A percentile compares a stretch with the other conserved stretches of the same genome.
Conservation (phyloP, 352 stramenopile genomes). For the Globisporangium carolinianum region DNA sequence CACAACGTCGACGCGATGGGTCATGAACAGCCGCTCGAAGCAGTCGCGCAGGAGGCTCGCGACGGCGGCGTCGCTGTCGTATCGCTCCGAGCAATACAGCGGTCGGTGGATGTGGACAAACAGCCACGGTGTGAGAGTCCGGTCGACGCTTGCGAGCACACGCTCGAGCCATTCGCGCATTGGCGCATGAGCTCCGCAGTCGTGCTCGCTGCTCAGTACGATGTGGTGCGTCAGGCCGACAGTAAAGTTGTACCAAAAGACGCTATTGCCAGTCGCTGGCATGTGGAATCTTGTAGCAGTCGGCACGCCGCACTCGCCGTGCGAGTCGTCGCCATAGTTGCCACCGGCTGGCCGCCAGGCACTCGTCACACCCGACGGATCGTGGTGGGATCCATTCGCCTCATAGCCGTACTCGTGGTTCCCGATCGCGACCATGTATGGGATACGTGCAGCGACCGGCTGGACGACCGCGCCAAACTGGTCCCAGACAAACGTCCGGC, state of each 20-base stretch:
- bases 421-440: slow-evolving; percentile 49
- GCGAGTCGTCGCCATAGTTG: slow-evolving; percentile 70
- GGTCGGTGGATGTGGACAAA: slow-evolving; percentile 22
- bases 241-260: slow-evolving; percentile 90
- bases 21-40: slow-evolving; percentile 14
- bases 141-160: slow-evolving; percentile 17
- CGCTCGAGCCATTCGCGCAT: slow-evolving; percentile 21
- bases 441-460: slow-evolving; percentile 52
- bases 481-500: slow-evolving; percentile 69
- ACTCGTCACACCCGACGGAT: slow-evolving; percentile 34
- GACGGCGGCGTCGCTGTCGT: slow-evolving; percentile 7
- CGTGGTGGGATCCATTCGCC: slow-evolving; percentile 37
- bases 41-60: slow-evolving; percentile 13
- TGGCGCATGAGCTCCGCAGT: slow-evolving; percentile 9
- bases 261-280: slow-evolving; percentile 41
- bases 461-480: slow-evolving; percentile 70
- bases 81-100: slow-evolving; percentile 23
- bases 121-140: slow-evolving; percentile 20
- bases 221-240: slow-evolving; percentile 87
- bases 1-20: slow-evolving; percentile 20
- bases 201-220: slow-evolving; percentile 37
- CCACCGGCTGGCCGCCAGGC: slow-evolving; percentile 52
- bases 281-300: slow-evolving; percentile 70
- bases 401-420: slow-evolving; percentile 45
- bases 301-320: slow-evolving; percentile 67